These are phyloP conservation scores for Cutaneotrichosporon sp. DNA, from an alignment of 1,284 basidiomycete genomes.

Conservation along the genomic window DNA sequence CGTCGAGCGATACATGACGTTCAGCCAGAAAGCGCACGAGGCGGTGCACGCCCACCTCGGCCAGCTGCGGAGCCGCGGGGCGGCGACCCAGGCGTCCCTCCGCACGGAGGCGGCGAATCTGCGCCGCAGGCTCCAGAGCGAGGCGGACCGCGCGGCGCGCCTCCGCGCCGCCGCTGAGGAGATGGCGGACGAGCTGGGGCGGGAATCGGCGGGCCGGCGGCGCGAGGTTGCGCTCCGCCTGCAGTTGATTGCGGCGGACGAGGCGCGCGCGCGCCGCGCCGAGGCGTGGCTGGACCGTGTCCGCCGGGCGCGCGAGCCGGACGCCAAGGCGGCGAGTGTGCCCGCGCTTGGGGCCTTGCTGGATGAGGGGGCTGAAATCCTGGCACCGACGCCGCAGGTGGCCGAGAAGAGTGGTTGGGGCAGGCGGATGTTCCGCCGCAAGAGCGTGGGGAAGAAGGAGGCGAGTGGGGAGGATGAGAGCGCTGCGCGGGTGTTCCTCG, in stretches of 20 bases:
- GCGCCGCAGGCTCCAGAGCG: slow-evolving; percentile 23
- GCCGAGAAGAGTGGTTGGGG: background rate
- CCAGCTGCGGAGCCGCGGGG: slow-evolving; percentile 56
- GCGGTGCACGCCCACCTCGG: slow-evolving; percentile 63
- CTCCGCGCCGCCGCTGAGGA: slow-evolving; percentile 65
- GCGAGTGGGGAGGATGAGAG: slow-evolving; percentile 26
- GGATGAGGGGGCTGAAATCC: slow-evolving; percentile 61
- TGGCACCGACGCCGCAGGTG: slow-evolving; percentile 50
- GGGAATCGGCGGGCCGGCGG: slow-evolving; percentile 68
- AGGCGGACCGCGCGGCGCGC: slow-evolving; percentile 46
- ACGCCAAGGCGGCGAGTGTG: slow-evolving; percentile 3
- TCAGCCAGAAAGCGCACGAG: slow-evolving; percentile 73
- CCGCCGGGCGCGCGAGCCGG: slow-evolving; percentile 30
- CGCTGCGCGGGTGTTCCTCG: slow-evolving; percentile 58
- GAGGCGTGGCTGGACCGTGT: slow-evolving; percentile 46
- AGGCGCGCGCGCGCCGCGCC: slow-evolving; percentile 48
- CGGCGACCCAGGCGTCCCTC: slow-evolving; percentile 60
- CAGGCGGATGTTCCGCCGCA: slow-evolving; percentile 6
- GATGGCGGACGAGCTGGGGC: slow-evolving; percentile 64
- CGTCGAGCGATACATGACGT: slow-evolving; percentile 85
- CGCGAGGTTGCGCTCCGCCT: slow-evolving; percentile 67
- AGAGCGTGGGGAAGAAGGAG: background rate
- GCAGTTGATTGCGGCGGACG: slow-evolving; percentile 63
- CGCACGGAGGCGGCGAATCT: slow-evolving; percentile 30
- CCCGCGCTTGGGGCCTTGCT: slow-evolving; percentile 24